These are phyloP conservation scores for Cymodocea nodosa DNA, from an alignment of 116 monocot species.

Conservation along the genomic window DNA sequence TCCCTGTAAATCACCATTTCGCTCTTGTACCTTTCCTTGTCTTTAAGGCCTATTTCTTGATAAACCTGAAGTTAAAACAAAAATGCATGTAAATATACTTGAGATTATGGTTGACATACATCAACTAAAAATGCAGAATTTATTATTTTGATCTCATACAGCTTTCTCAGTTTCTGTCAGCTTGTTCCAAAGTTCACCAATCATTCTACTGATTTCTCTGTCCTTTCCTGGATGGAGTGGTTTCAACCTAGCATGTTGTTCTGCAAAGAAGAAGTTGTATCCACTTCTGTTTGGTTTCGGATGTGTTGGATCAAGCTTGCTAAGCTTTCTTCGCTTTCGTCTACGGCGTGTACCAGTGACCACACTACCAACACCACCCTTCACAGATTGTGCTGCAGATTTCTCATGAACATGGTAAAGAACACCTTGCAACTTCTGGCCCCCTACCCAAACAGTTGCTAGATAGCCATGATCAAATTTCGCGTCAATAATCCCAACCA, in stretches of 20 bases:
- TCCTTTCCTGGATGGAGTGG: slow-evolving; percentile 59
- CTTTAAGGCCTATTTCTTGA: slow-evolving; percentile 76
- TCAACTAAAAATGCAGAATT: background rate
- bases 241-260: slow-evolving; percentile 69
- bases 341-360: slow-evolving; percentile 18
- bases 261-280: slow-evolving; percentile 82
- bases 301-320: slow-evolving; percentile 56
- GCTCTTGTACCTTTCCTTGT: slow-evolving; percentile 78
- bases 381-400: slow-evolving; percentile 6
- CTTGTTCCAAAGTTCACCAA: slow-evolving; percentile 82
- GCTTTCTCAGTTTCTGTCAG: slow-evolving; percentile 65
- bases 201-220: slow-evolving; percentile 72
- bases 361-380: background rate
- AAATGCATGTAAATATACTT: background rate
- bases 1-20: slow-evolving; percentile 69
- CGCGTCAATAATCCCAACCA: slow-evolving; percentile 60
- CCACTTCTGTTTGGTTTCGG: slow-evolving; percentile 81
- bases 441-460: slow-evolving; percentile 39
- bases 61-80: slow-evolving; percentile 54
- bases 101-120: background rate
- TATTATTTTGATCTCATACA: slow-evolving; percentile 21
- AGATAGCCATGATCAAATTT: slow-evolving; percentile 90
- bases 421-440: slow-evolving; percentile 42
- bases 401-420: slow-evolving; percentile 40
- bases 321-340: slow-evolving; percentile 51